Percentiles rank a stretch among this genome's conserved stretches.
Evolutionary conservation across 2,329 filamentous ascomycete genomes (phyloP).

Genomic region (Cordyceps javanica): DNA sequence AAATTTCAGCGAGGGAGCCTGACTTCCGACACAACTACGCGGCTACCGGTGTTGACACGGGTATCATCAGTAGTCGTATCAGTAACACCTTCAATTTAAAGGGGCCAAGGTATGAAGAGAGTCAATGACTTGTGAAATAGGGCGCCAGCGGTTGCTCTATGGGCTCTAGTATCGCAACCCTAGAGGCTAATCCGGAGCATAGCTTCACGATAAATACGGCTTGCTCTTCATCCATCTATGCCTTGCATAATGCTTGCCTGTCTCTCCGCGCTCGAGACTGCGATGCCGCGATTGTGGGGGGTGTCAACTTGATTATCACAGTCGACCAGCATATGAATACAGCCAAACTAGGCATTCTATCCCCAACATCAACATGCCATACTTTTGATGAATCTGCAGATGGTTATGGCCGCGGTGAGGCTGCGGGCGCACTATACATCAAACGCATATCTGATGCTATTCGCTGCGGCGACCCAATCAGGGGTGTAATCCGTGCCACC

Average conservation of each 20-base stretch:
- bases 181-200: too few species aligned
- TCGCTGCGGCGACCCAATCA: conserved; percentile 17
- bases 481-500: conserved; percentile 28
- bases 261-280: conserved; percentile 26
- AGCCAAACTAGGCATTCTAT: not conserved
- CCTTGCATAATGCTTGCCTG: conserved; percentile 29
- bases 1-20: too few species aligned
- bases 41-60: too few species aligned
- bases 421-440: conserved; percentile 34
- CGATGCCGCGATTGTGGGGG: conserved; percentile 19
- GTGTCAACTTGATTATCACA: conserved; percentile 19
- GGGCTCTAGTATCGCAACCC: too few species aligned
- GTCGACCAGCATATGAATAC: conserved; percentile 7
- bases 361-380: not conserved
- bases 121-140: too few species aligned
- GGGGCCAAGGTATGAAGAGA: too few species aligned
- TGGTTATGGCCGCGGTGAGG: conserved; percentile 45
- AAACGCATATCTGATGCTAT: conserved; percentile 23
- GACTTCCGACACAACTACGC: too few species aligned
- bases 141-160: too few species aligned
- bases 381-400: conserved; percentile 33
- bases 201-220: conserved; percentile 33
- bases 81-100: too few species aligned
- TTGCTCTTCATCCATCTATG: conserved; percentile 30
- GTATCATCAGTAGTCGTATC: too few species aligned